phyloP scores from a whole-genome alignment of 768 basidiomycete species.

The Fomitopsis serialis region DNA sequence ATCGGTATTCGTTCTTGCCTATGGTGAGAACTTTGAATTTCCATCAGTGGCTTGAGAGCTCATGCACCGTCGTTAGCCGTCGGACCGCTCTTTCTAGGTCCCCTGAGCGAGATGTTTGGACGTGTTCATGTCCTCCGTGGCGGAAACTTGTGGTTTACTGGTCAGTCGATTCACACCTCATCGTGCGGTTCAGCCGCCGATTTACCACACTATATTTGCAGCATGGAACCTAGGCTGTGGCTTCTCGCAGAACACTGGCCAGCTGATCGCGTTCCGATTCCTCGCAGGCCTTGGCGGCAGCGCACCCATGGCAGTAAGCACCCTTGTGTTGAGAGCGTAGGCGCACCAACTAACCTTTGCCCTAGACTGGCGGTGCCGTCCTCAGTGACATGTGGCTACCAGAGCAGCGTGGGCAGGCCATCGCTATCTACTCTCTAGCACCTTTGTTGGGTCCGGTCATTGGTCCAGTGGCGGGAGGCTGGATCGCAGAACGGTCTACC shows the following conservation, averaged over 20 bases:
- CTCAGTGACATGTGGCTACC: constrained; percentile 57
- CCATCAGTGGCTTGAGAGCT: not conserved
- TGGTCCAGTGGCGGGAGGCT: constrained; percentile 61
- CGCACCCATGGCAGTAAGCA: constrained; percentile 27
- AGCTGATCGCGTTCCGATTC: constrained; percentile 34
- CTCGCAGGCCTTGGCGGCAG: constrained; percentile 33
- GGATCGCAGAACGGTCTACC: constrained; percentile 56
- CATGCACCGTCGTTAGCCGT: constrained; percentile 35
- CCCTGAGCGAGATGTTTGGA: constrained; percentile 69
- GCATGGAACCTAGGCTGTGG: constrained; percentile 50
- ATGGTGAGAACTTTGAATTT: constrained; percentile 34
- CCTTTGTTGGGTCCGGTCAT: constrained; percentile 63
- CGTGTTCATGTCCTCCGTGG: constrained; percentile 56
- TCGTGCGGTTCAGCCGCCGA: not conserved
- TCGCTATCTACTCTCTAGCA: constrained; percentile 60
- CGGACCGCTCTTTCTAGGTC: constrained; percentile 46
- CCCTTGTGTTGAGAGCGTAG: no score
- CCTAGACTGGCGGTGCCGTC: constrained; percentile 53
- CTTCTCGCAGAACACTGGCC: constrained; percentile 19
- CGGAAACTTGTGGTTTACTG: constrained; percentile 62
- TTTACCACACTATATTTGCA: constrained; percentile 1
- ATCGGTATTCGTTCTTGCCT: constrained; percentile 57
- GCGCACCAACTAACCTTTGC: not conserved
- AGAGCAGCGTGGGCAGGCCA: constrained; percentile 61
- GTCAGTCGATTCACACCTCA: constrained; percentile 24